A percentile compares a stretch with the other conserved stretches of the same genome.
These are phyloP conservation scores for Phaffia australis DNA, from an alignment of 768 basidiomycete genomes.

Conservation along the genomic window DNA sequence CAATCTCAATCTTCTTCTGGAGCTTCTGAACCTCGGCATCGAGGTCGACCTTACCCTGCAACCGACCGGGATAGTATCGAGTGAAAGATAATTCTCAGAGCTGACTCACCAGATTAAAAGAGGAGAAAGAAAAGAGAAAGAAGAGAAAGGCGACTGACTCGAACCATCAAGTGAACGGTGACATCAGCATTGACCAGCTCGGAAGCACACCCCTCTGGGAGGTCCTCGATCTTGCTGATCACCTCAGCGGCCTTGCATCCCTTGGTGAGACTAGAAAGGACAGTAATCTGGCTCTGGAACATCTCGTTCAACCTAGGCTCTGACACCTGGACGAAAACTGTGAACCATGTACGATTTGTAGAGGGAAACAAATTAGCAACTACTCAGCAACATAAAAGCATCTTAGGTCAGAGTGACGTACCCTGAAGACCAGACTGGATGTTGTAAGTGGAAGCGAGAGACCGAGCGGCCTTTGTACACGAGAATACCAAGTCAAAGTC, in stretches of 20 bases:
- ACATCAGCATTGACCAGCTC: slow-evolving; percentile 63
- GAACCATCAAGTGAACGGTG: slow-evolving; percentile 70
- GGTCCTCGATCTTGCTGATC: slow-evolving; percentile 52
- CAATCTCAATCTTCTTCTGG: slow-evolving; percentile 76
- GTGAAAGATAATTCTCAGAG: background rate
- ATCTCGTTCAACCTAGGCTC: slow-evolving; percentile 53
- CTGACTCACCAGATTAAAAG: background rate
- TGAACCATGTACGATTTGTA: background rate
- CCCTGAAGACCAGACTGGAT: slow-evolving; percentile 74
- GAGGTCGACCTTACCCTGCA: slow-evolving; percentile 77
- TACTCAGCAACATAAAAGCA: background rate
- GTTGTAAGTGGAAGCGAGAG: slow-evolving; percentile 78
- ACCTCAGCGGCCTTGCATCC: slow-evolving; percentile 69
- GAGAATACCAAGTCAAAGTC: slow-evolving; percentile 77
- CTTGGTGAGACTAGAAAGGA: slow-evolving; percentile 73
- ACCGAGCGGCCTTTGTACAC: slow-evolving; percentile 66
- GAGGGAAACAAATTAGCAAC: background rate
- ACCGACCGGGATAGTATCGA: background rate
- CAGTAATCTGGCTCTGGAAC: slow-evolving; percentile 60
- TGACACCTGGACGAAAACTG: slow-evolving; percentile 70
- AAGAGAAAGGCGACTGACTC: slow-evolving; percentile 28
- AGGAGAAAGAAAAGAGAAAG: slow-evolving; percentile 4
- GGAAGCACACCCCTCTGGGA: slow-evolving; percentile 82
- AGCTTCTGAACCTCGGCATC: slow-evolving; percentile 78
- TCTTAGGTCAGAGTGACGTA: slow-evolving; percentile 39